These are phyloP conservation scores for Akanthomyces dipterigenus DNA, from an alignment of 2,329 filamentous ascomycete genomes.

Conservation along the genomic window DNA sequence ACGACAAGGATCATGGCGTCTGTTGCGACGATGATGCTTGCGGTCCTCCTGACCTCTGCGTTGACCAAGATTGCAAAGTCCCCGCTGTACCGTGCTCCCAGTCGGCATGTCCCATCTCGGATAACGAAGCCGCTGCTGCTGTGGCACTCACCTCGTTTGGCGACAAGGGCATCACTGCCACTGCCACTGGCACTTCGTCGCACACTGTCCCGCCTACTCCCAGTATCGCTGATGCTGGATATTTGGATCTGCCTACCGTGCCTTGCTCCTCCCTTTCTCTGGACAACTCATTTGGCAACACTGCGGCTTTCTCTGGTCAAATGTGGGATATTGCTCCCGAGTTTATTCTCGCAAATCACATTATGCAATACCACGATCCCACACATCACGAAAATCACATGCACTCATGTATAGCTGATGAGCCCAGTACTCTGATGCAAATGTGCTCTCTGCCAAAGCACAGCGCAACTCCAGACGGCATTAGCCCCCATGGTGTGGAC, in stretches of 20 bases:
- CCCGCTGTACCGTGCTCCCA: conserved; percentile 29
- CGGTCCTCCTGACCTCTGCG: conserved; percentile 29
- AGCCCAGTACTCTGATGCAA: conserved; percentile 19
- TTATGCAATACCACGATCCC: conserved; percentile 25
- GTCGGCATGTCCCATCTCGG: conserved; percentile 16
- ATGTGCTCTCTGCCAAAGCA: conserved; percentile 23
- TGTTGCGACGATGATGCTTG: conserved; percentile 31
- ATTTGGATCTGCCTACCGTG: conserved; percentile 13
- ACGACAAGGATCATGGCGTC: conserved; percentile 23
- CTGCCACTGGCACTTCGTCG: conserved; percentile 12
- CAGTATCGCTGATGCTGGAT: conserved; percentile 7
- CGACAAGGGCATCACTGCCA: conserved; percentile 14
- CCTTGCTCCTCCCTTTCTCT: conserved; percentile 20
- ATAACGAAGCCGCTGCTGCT: conserved; percentile 22
- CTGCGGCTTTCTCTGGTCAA: conserved; percentile 7
- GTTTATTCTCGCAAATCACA: conserved; percentile 22
- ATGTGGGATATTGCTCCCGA: conserved; percentile 17
- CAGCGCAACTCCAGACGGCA: conserved; percentile 11
- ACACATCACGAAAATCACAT: conserved; percentile 17
- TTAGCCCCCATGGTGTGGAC: conserved; percentile 15
- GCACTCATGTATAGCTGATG: conserved; percentile 22
- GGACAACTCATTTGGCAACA: conserved; percentile 11
- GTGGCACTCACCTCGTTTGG: conserved; percentile 26
- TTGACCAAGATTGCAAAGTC: conserved; percentile 32
- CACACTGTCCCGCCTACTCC: conserved; percentile 12